Conservation (phyloP, 1,284 basidiomycete genomes). For the Leucoagaricus sp. region DNA sequence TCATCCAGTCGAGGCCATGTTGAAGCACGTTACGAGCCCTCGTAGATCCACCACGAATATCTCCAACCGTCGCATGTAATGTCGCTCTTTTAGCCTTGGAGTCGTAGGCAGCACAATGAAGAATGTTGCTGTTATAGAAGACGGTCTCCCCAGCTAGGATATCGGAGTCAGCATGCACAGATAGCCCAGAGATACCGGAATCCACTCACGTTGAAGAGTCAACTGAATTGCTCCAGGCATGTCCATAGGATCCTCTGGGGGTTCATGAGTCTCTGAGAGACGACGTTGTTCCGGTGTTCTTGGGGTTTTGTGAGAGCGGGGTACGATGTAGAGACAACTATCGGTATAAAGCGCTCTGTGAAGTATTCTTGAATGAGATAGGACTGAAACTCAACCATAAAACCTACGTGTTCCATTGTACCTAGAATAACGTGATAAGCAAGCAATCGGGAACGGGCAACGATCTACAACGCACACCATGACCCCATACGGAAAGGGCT, state of each 20-base stretch:
- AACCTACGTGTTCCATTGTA: conserved; percentile 83
- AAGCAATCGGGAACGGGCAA: neutral
- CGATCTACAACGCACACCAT: conserved; percentile 51
- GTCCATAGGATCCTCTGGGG: conserved; percentile 57
- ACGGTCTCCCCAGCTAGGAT: conserved; percentile 65
- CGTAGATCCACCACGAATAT: conserved; percentile 58
- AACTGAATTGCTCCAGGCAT: conserved; percentile 74
- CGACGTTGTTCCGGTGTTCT: conserved; percentile 63
- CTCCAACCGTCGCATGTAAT: conserved; percentile 75
- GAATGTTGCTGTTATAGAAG: conserved; percentile 83
- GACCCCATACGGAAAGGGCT: conserved; percentile 63
- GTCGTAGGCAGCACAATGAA: conserved; percentile 74
- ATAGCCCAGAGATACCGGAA: neutral
- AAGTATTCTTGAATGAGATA: too few species aligned
- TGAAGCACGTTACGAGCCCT: conserved; percentile 82
- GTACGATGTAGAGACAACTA: conserved; percentile 75
- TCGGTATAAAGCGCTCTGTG: conserved; percentile 77
- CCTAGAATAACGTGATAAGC: conserved; percentile 35
- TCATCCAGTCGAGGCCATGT: conserved; percentile 79
- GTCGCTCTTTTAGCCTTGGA: conserved; percentile 59
- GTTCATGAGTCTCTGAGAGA: conserved; percentile 54
- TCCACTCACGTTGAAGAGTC: conserved; percentile 54
- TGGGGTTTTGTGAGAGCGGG: conserved; percentile 63
- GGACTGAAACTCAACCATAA: neutral
- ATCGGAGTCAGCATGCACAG: neutral